Evolutionary conservation across 2,329 filamentous ascomycete species (phyloP).

Genomic region (Fusarium brevicatenulatum): DNA sequence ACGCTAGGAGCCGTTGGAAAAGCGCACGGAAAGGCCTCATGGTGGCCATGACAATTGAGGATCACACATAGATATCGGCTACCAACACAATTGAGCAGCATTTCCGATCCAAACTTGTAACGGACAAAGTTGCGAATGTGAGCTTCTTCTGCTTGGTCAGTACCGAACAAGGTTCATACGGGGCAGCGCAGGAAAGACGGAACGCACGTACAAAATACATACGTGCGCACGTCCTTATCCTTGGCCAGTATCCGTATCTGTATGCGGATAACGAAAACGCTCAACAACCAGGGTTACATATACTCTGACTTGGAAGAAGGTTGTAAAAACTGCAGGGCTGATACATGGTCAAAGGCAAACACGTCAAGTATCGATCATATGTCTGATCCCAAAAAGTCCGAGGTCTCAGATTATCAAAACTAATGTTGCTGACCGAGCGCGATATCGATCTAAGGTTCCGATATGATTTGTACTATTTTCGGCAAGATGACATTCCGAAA

Average conservation of each 20-base stretch:
- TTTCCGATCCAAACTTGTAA: slow-evolving; percentile 36
- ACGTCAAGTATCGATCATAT: neutral
- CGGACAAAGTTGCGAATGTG: slow-evolving; percentile 33
- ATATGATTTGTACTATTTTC: slow-evolving; percentile 10
- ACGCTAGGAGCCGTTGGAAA: slow-evolving; percentile 15
- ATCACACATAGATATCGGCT: slow-evolving; percentile 30
- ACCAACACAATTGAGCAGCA: slow-evolving; percentile 33
- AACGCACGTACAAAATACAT: neutral
- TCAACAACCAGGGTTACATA: neutral
- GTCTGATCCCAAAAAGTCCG: neutral
- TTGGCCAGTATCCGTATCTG: neutral
- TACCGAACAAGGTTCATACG: slow-evolving; percentile 27
- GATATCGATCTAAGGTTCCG: slow-evolving; percentile 3
- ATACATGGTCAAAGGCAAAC: slow-evolving; percentile 20
- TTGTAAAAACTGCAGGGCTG: slow-evolving; percentile 20
- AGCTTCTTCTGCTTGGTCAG: slow-evolving; percentile 13
- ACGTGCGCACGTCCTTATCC: slow-evolving; percentile 2
- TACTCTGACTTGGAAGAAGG: slow-evolving; percentile 17
- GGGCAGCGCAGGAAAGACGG: slow-evolving; percentile 5
- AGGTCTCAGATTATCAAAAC: neutral
- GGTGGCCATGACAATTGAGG: slow-evolving; percentile 20
- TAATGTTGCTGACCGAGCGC: slow-evolving; percentile 7
- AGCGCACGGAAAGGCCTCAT: slow-evolving; percentile 22
- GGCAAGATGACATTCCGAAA: slow-evolving; percentile 7
- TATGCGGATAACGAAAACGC: slow-evolving; percentile 1